A percentile compares a stretch with the other conserved stretches of the same genome.
Conservation (phyloP, 768 basidiomycete genomes). For the Boletus reticuloceps region DNA sequence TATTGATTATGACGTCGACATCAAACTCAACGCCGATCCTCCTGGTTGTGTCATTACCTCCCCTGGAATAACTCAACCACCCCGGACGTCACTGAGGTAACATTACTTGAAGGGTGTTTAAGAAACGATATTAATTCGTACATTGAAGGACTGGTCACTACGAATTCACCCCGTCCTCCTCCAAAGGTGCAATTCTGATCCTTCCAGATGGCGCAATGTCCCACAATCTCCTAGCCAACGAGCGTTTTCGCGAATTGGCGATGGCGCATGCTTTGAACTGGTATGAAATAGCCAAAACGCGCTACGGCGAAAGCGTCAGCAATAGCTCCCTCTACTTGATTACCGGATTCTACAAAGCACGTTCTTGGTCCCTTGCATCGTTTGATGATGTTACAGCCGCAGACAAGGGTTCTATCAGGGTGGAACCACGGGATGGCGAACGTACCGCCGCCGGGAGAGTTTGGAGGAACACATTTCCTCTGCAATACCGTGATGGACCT, state of each 20-base stretch:
- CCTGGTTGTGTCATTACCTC: background rate
- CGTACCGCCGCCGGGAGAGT: background rate
- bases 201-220: slow-evolving; percentile 28
- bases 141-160: background rate
- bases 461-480: background rate
- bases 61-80: background rate
- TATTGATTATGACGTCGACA: background rate
- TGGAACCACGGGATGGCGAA: background rate
- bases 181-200: slow-evolving; percentile 27
- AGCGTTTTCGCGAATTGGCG: slow-evolving; percentile 13
- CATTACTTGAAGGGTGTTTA: no score
- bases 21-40: background rate
- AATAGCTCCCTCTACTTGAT: background rate
- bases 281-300: slow-evolving; percentile 19
- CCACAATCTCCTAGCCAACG: background rate
- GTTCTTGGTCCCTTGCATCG: background rate
- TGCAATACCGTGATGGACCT: background rate
- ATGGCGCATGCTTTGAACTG: slow-evolving; percentile 17
- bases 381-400: background rate
- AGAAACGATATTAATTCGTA: background rate
- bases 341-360: background rate
- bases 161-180: background rate
- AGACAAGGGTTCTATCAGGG: background rate
- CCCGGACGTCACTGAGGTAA: background rate
- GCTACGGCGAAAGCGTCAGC: background rate